Percentiles rank a stretch among this genome's conserved stretches.
Evolutionary conservation across 352 stramenopile genomes (phyloP).

Genomic region (Peronospora destructor): DNA sequence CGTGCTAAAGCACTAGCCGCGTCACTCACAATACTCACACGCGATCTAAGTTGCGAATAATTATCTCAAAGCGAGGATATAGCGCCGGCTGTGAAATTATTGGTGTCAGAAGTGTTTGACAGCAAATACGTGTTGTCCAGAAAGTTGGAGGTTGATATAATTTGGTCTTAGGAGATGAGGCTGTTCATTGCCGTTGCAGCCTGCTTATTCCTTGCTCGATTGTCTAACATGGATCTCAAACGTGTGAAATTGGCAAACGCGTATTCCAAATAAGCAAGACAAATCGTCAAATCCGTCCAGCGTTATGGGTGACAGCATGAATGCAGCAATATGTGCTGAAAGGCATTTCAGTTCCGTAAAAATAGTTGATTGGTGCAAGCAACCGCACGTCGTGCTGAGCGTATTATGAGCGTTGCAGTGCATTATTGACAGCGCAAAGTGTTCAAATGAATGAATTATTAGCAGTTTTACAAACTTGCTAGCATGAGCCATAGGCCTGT

Average conservation of each 20-base stretch:
- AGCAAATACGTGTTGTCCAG: slow-evolving; percentile 53
- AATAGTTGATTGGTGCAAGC: slow-evolving; percentile 50
- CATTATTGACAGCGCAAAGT: slow-evolving; percentile 41
- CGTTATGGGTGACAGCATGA: slow-evolving; percentile 32
- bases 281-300: slow-evolving; percentile 61
- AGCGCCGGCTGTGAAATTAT: neutral
- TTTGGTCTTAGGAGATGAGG: slow-evolving; percentile 50
- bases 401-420: slow-evolving; percentile 41
- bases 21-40: slow-evolving; percentile 42
- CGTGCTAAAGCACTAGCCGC: slow-evolving; percentile 33
- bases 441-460: slow-evolving; percentile 22
- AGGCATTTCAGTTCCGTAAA: slow-evolving; percentile 40
- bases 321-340: slow-evolving; percentile 2
- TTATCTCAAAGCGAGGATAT: slow-evolving; percentile 43
- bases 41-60: slow-evolving; percentile 44
- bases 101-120: slow-evolving; percentile 34
- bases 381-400: slow-evolving; percentile 38
- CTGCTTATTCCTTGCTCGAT: slow-evolving; percentile 1
- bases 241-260: slow-evolving; percentile 37
- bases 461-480: too few relatives aligned
- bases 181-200: slow-evolving; percentile 68
- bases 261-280: slow-evolving; percentile 73
- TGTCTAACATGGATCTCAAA: slow-evolving; percentile 11
- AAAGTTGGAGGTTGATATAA: slow-evolving; percentile 19
- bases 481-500: too few relatives aligned